These are phyloP conservation scores for Tulasnella sp. DNA, from an alignment of 768 basidiomycete genomes.

Conservation along the genomic window DNA sequence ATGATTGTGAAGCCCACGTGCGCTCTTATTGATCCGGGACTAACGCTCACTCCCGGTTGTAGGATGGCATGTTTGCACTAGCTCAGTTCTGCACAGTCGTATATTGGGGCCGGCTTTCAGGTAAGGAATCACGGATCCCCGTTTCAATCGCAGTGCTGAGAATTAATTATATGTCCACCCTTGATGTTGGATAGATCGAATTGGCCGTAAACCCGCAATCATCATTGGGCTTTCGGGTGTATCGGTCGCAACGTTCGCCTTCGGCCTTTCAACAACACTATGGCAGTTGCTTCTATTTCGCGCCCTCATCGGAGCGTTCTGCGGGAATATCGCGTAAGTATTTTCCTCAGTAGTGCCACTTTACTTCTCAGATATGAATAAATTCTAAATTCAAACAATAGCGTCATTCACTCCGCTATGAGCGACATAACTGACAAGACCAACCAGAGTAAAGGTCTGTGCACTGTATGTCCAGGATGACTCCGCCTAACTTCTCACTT, in stretches of 20 bases:
- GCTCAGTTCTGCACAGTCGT: constrained; percentile 28
- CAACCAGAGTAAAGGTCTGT: constrained; percentile 48
- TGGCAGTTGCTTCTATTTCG: constrained; percentile 1
- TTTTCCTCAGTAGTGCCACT: not conserved
- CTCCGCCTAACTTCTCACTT: not conserved
- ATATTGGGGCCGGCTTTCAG: constrained; percentile 29
- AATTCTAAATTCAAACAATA: constrained; percentile 17
- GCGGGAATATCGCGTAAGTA: constrained; percentile 23
- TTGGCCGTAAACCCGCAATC: constrained; percentile 31
- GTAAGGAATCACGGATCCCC: not conserved
- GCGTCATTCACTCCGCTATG: constrained; percentile 48
- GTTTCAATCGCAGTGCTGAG: no score
- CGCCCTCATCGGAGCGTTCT: constrained; percentile 15
- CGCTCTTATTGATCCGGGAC: no score
- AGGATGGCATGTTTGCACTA: constrained; percentile 23
- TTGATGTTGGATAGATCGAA: constrained; percentile 23
- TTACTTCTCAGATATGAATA: not conserved
- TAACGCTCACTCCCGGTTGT: not conserved
- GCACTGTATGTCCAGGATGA: not conserved
- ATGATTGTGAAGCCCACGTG: not conserved
- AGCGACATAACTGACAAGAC: constrained; percentile 62
- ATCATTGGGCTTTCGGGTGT: constrained; percentile 28
- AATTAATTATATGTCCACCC: not conserved
- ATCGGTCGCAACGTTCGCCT: constrained; percentile 17
- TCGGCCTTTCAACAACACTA: constrained; percentile 25